These are phyloP conservation scores for Colletotrichum tamarilloi DNA, from an alignment of 2,329 filamentous ascomycete genomes.

Conservation along the genomic window DNA sequence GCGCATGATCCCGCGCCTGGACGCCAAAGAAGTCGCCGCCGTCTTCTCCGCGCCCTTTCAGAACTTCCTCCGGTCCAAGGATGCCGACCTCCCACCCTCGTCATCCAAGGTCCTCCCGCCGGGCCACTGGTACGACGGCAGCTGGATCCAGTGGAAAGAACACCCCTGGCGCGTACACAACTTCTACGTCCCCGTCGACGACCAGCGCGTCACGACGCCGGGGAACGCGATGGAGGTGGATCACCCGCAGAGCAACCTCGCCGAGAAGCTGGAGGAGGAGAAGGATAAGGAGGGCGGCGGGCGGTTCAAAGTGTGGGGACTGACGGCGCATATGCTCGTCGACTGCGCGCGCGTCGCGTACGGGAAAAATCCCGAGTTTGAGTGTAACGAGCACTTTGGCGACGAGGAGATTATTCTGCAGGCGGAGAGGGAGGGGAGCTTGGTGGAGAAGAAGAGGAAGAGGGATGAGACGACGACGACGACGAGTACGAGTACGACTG, in stretches of 20 bases:
- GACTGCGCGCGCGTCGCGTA: conserved; percentile 90
- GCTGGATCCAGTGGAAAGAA: conserved; percentile 84
- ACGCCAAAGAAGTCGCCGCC: conserved; percentile 91
- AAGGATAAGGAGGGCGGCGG: conserved; percentile 55
- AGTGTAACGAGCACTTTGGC: conserved; percentile 68
- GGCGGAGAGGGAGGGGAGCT: conserved; percentile 56
- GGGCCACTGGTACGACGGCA: conserved; percentile 85
- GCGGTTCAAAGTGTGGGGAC: conserved; percentile 90
- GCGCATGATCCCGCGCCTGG: conserved; percentile 80
- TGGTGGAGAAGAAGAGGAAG: conserved; percentile 57
- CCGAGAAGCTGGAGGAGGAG: conserved; percentile 56
- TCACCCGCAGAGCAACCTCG: conserved; percentile 56
- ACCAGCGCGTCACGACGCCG: conserved; percentile 76
- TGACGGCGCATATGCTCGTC: conserved; percentile 92
- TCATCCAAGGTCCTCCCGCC: conserved; percentile 52
- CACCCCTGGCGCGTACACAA: conserved; percentile 88
- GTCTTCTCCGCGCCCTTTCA: conserved; percentile 92
- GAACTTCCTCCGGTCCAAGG: conserved; percentile 76
- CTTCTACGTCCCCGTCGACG: conserved; percentile 86
- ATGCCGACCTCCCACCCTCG: conserved; percentile 60
- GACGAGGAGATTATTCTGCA: conserved; percentile 63
- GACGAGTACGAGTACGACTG: conserved; percentile 41
- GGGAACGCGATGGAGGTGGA: conserved; percentile 39
- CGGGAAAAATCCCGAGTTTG: conserved; percentile 84
- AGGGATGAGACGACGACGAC: conserved; percentile 31